Conservation (phyloP, 176 grass and related monocot genomes). For the Metroxylon sagu region DNA sequence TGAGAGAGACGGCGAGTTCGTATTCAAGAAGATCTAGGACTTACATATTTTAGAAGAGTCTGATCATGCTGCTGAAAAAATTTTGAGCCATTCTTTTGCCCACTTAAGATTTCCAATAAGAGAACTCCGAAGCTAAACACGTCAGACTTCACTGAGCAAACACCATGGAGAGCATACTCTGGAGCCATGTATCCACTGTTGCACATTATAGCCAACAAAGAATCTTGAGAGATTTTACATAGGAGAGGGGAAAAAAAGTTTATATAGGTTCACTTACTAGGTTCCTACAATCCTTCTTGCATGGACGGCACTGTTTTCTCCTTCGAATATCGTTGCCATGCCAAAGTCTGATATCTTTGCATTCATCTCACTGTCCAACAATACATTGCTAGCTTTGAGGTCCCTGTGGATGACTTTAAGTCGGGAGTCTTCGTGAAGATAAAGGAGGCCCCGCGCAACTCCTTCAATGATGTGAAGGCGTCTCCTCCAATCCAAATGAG, state of each 20-base stretch:
- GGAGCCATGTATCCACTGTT: conserved; percentile 19
- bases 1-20: neutral
- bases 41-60: neutral
- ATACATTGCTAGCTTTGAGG: conserved; percentile 7
- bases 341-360: conserved; percentile 14
- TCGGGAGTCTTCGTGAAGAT: conserved; percentile 6
- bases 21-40: neutral
- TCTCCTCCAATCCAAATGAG: neutral
- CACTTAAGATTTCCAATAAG: conserved; percentile 9
- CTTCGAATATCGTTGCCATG: neutral
- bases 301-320: neutral
- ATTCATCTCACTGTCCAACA: neutral
- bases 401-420: conserved; percentile 14
- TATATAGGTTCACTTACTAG: neutral
- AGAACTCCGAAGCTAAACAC: conserved; percentile 19
- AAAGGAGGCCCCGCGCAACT: conserved; percentile 8
- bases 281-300: conserved; percentile 6
- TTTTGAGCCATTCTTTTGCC: neutral
- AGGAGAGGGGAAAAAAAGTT: too few species aligned
- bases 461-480: neutral
- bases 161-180: conserved; percentile 7
- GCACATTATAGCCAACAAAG: too few species aligned
- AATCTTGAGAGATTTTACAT: too few species aligned
- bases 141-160: conserved; percentile 13
- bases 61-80: neutral